Evolutionary conservation across 1,284 basidiomycete genomes (phyloP).

Genomic region (Apiotrichum domesticum): DNA sequence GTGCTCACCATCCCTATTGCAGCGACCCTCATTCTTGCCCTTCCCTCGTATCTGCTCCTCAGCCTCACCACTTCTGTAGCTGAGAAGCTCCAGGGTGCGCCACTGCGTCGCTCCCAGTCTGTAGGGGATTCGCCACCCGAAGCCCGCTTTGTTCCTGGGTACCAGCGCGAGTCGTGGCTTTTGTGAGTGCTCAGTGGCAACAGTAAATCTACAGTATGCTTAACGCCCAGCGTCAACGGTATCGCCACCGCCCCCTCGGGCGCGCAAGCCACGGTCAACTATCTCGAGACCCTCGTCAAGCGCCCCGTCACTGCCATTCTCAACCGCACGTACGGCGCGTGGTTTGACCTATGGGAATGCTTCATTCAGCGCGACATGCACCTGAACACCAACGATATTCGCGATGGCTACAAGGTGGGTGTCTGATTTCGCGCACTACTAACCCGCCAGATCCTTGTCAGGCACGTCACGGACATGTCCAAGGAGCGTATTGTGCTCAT

Average conservation of each 20-base stretch:
- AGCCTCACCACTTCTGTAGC: background rate
- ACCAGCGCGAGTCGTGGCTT: slow-evolving; percentile 17
- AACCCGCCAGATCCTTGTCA: background rate
- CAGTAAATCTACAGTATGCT: background rate
- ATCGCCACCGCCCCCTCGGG: slow-evolving; percentile 25
- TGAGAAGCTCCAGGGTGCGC: background rate
- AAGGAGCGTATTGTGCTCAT: slow-evolving; percentile 29
- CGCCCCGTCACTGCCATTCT: slow-evolving; percentile 23
- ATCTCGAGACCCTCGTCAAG: slow-evolving; percentile 19
- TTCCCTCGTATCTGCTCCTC: background rate
- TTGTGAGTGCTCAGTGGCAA: slow-evolving; percentile 2
- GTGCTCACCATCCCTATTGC: background rate
- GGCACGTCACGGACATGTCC: slow-evolving; percentile 8
- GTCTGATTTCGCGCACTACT: background rate
- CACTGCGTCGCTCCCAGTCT: background rate
- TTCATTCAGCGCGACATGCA: slow-evolving; percentile 27
- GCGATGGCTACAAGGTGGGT: slow-evolving; percentile 19
- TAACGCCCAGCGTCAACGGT: slow-evolving; percentile 20
- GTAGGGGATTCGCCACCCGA: background rate
- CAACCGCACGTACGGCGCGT: slow-evolving; percentile 27
- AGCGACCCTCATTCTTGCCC: background rate
- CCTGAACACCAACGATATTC: slow-evolving; percentile 21
- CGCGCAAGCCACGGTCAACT: slow-evolving; percentile 22
- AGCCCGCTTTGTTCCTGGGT: background rate
- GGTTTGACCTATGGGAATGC: slow-evolving; percentile 30